Conservation (phyloP, 129 eudicot genomes). For the Artemisia argyi region DNA sequence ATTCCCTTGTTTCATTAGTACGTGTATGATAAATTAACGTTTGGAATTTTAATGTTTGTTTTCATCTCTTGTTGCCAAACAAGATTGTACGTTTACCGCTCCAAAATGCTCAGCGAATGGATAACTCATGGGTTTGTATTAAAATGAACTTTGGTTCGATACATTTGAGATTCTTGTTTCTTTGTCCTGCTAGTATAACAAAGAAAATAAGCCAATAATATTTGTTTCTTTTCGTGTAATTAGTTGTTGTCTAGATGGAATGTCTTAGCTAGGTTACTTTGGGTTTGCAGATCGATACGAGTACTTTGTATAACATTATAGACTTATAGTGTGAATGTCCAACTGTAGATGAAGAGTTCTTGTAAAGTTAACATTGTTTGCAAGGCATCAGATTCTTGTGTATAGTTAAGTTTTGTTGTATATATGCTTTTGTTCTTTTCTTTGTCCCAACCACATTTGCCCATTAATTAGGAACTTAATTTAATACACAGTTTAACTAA, state of each 20-base stretch:
- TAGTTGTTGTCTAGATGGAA: conserved; percentile 11
- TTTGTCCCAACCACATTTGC: conserved; percentile 20
- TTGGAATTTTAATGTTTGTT: no score
- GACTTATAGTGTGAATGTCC: conserved; percentile 24
- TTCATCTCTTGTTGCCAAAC: no score
- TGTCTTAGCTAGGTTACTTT: not conserved
- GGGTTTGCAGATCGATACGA: conserved; percentile 10
- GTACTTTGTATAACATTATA: not conserved
- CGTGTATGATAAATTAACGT: no score
- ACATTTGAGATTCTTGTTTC: not conserved
- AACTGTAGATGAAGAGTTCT: conserved; percentile 25
- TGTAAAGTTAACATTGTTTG: conserved; percentile 18
- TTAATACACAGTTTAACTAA: no score
- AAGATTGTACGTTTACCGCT: no score
- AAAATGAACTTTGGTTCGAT: conserved; percentile 8
- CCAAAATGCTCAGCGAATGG: no score
- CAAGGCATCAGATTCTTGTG: conserved; percentile 31
- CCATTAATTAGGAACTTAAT: no score
- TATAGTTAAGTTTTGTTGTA: conserved; percentile 27
- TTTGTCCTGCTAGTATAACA: no score
- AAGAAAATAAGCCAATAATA: no score
- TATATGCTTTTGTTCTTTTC: conserved; percentile 33
- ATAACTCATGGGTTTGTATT: no score
- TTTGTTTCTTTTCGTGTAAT: not conserved
- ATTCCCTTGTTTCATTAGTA: no score